Evolutionary conservation across 345 rosid genomes (phyloP).

Genomic region (Eucalyptus virginea): DNA sequence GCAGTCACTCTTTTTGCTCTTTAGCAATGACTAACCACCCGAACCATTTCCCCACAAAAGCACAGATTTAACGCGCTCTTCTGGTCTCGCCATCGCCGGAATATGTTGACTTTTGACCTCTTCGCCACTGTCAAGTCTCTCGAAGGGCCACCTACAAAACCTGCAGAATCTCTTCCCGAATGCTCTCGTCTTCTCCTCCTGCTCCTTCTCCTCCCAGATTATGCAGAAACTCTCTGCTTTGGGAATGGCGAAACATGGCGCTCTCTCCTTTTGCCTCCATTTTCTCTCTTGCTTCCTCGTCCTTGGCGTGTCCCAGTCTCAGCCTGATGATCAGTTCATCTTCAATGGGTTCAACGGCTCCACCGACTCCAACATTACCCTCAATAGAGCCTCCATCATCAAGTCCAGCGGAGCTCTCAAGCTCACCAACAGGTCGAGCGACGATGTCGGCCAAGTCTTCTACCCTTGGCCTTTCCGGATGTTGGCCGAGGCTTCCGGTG

Average conservation of each 20-base stretch:
- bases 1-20: background rate
- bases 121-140: background rate
- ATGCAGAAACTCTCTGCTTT: background rate
- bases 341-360: constrained; percentile 29
- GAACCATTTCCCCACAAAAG: background rate
- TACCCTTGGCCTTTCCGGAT: constrained; percentile 9
- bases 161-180: background rate
- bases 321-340: background rate
- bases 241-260: background rate
- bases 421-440: constrained; percentile 26
- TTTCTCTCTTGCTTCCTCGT: background rate
- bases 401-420: constrained; percentile 18
- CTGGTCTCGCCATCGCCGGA: background rate
- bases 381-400: constrained; percentile 11
- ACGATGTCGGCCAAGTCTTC: constrained; percentile 41
- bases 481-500: background rate
- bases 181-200: background rate
- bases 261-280: background rate
- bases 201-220: background rate
- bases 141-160: background rate
- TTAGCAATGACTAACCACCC: too few species aligned
- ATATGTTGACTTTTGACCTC: background rate
- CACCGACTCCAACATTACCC: background rate
- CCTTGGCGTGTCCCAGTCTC: background rate
- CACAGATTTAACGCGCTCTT: background rate